Evolutionary conservation across 23 red algal species (phyloP), one percentile per base, ranked within the genome.

Genomic region (Gracilariopsis chorda): DNA sequence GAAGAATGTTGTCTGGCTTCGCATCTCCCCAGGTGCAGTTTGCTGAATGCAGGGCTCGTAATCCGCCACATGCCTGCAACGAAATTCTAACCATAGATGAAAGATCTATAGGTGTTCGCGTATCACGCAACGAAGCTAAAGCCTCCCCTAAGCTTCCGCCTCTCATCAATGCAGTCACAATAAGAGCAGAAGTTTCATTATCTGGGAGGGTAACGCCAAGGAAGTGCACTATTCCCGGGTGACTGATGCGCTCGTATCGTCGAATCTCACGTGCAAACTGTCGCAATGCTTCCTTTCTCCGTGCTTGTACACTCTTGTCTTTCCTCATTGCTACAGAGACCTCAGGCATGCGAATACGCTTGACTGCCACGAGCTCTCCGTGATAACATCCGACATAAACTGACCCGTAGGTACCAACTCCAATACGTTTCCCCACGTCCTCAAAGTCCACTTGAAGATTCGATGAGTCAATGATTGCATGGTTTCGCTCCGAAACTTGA

Each of bases 181-280:
- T 71, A 35, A 92, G 76, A 24, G 61, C 62, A 10, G 87, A 57
- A 28, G 65, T 62, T 23, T 44, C 36, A 30, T 64, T 36, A 21
- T 87, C 61, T 3, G 71, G 62, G 39, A 80, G n/a, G 4, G 71
- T 78, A 34, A 85, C 87, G 19, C 94, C 94, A 5, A 81, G 46
- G 27, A 61, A 86, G 24, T 78, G 87, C 8, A 92, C 88, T 6
- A 96, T 74, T 4, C 83, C 80, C 55, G 77, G 86, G 53, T 92
- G 87, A 39, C 40, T 48, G 24, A 96, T 53, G 58, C 77, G 58
- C 53, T 77, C 78, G 69, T 87, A 87, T 45, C 70, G 53, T 23
- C 79, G 87, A 69, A 91, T 85, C 65, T 96, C 87, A 19, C 77
- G 74, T 19, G 72, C 72, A 80, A 92, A 92, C 35, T 94, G 65